A percentile compares a stretch with the other conserved stretches of the same genome.
phyloP scores from a whole-genome alignment of 2,329 filamentous ascomycete species.

The Colletotrichum zoysiae region DNA sequence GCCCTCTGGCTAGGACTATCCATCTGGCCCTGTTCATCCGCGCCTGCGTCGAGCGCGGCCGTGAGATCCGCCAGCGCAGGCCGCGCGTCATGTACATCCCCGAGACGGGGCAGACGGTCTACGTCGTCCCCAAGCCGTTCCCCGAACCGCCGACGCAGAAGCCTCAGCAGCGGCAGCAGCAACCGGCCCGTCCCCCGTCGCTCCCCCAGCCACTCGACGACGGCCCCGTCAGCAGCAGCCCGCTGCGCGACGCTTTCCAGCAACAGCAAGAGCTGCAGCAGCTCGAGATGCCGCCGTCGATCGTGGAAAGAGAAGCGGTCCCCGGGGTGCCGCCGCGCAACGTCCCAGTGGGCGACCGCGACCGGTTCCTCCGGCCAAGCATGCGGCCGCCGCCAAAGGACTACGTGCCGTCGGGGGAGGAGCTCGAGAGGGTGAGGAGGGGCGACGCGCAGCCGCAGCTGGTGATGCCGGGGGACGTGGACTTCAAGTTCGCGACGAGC shows the following conservation, averaged over 20 bases:
- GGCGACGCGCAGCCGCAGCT: slow-evolving; percentile 47
- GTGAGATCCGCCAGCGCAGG: slow-evolving; percentile 39
- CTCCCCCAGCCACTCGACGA: slow-evolving; percentile 9
- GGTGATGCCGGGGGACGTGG: slow-evolving; percentile 37
- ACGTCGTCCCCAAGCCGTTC: slow-evolving; percentile 43
- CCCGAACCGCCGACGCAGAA: slow-evolving; percentile 24
- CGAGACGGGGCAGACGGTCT: slow-evolving; percentile 43
- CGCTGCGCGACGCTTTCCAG: neutral
- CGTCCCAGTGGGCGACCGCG: neutral
- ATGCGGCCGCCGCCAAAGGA: slow-evolving; percentile 42
- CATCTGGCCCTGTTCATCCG: slow-evolving; percentile 47
- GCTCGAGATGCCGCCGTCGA: slow-evolving; percentile 11
- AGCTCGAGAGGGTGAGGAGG: slow-evolving; percentile 43
- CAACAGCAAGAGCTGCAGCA: neutral
- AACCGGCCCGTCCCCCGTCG: neutral
- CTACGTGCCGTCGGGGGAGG: slow-evolving; percentile 43
- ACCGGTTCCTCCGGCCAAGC: slow-evolving; percentile 24
- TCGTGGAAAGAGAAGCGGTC: slow-evolving; percentile 25
- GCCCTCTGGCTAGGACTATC: slow-evolving; percentile 34
- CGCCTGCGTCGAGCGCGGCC: slow-evolving; percentile 45
- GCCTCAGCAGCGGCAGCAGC: neutral
- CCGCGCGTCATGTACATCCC: slow-evolving; percentile 45
- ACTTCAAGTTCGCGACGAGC: slow-evolving; percentile 40
- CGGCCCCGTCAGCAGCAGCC: neutral
- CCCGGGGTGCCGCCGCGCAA: slow-evolving; percentile 23